Percentiles rank a stretch among this genome's conserved stretches.
Conservation (phyloP, 129 eudicot species). For the Ambrosia artemisiifolia region DNA sequence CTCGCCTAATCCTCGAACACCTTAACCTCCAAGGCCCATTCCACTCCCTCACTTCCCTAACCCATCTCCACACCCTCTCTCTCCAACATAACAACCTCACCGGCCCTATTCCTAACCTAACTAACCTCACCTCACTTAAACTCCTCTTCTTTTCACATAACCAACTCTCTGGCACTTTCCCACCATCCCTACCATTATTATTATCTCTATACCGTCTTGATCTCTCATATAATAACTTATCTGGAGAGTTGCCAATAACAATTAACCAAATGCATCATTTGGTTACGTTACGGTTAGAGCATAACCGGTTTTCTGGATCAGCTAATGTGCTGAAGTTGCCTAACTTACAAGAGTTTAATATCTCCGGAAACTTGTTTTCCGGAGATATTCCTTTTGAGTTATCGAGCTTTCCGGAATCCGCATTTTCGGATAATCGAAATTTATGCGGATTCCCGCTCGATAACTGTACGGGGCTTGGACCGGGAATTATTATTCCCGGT, state of each 20-base stretch:
- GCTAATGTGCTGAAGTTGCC: conserved; percentile 29
- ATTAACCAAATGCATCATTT: conserved; percentile 51
- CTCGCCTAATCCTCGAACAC: conserved; percentile 65
- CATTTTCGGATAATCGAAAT: conserved; percentile 40
- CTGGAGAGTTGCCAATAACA: conserved; percentile 48
- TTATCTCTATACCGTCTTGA: conserved; percentile 47
- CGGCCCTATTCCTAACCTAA: conserved; percentile 65
- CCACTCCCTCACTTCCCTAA: conserved; percentile 44
- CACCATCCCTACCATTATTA: conserved; percentile 36
- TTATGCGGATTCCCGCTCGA: conserved; percentile 68
- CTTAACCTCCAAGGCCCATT: conserved; percentile 45
- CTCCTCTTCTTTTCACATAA: conserved; percentile 61
- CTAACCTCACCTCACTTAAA: conserved; percentile 47
- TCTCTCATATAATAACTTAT: conserved; percentile 56
- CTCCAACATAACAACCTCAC: conserved; percentile 54
- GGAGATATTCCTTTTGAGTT: conserved; percentile 59
- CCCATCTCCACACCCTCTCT: conserved; percentile 64
- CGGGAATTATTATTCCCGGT: conserved; percentile 15
- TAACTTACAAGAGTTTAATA: conserved; percentile 54
- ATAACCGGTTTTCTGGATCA: conserved; percentile 47
- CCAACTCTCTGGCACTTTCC: conserved; percentile 55
- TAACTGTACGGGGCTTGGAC: conserved; percentile 30
- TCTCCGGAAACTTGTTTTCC: conserved; percentile 47
- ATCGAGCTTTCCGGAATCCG: conserved; percentile 50
- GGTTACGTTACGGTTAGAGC: conserved; percentile 55